Percentiles rank a stretch among this genome's conserved stretches.
Evolutionary conservation across 768 basidiomycete genomes (phyloP).

Genomic region (Gymnopilus junonius): DNA sequence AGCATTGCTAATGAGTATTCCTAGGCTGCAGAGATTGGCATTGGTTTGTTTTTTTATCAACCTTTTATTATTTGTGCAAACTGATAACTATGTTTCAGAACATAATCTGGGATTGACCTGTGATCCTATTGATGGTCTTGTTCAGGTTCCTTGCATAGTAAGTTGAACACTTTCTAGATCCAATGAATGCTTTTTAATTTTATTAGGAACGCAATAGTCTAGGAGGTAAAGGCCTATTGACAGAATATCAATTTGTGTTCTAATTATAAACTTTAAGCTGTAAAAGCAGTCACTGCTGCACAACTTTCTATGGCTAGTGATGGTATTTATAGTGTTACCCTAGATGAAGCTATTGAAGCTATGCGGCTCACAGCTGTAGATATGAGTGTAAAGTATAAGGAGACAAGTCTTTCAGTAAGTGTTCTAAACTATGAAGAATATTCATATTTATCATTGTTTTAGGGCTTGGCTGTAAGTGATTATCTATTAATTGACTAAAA

Average conservation of each 20-base stretch:
- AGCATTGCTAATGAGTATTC: background rate
- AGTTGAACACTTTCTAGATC: slow-evolving; percentile 29
- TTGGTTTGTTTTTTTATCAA: slow-evolving; percentile 50
- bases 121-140: slow-evolving; percentile 91
- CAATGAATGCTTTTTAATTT: background rate
- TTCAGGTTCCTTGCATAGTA: slow-evolving; percentile 96
- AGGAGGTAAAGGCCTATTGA: slow-evolving; percentile 56
- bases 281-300: slow-evolving; percentile 92
- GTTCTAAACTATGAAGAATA: background rate
- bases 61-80: background rate
- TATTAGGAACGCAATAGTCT: slow-evolving; percentile 81
- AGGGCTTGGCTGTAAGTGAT: slow-evolving; percentile 48
- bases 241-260: background rate
- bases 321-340: slow-evolving; percentile 82
- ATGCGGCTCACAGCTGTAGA: slow-evolving; percentile 93
- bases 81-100: slow-evolving; percentile 44
- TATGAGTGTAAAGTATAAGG: slow-evolving; percentile 96
- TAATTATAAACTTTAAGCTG: slow-evolving; percentile 52
- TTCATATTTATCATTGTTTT: background rate
- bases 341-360: slow-evolving; percentile 96
- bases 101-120: slow-evolving; percentile 91
- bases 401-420: slow-evolving; percentile 88
- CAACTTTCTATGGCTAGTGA: slow-evolving; percentile 94
- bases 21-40: slow-evolving; percentile 88
- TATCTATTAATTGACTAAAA: slow-evolving; percentile 3